A percentile compares a stretch with the other conserved stretches of the same genome.
phyloP scores from a whole-genome alignment of 108 stramenopile genomes.

The Cyclotella atomus region DNA sequence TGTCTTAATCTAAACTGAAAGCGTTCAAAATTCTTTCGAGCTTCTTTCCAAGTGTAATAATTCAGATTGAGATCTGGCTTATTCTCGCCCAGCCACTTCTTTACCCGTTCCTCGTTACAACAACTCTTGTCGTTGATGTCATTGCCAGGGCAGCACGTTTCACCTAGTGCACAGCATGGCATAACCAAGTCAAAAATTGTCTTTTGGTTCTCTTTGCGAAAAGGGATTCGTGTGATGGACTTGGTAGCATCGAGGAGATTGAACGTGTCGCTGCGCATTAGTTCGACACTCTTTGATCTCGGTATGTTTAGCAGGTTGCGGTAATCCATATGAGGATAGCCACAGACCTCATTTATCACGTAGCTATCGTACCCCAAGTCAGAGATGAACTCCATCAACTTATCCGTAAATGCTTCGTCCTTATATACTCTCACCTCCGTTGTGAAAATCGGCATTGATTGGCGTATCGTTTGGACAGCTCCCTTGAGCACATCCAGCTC shows the following conservation, averaged over 20 bases:
- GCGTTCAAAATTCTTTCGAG: not conserved
- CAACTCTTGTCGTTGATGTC: conserved; percentile 20
- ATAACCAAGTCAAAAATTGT: conserved; percentile 20
- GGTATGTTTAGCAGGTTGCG: conserved; percentile 25
- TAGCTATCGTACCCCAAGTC: conserved; percentile 31
- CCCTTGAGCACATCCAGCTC: conserved; percentile 31
- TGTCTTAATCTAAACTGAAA: not conserved
- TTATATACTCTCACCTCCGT: conserved; percentile 23
- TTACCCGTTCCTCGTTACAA: conserved; percentile 17
- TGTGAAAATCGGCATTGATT: conserved; percentile 18
- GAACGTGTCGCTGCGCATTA: not conserved
- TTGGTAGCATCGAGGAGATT: not conserved
- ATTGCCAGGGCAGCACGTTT: conserved; percentile 15
- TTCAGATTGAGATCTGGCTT: conserved; percentile 14
- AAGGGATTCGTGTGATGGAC: conserved; percentile 6
- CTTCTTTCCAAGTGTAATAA: conserved; percentile 5
- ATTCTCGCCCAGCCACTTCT: conserved; percentile 17
- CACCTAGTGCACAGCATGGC: conserved; percentile 29
- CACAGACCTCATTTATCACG: conserved; percentile 32
- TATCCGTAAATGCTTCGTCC: conserved; percentile 6
- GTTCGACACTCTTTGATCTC: not conserved
- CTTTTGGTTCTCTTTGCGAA: not conserved
- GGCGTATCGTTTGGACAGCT: conserved; percentile 11
- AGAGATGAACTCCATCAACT: conserved; percentile 13
- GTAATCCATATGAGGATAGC: conserved; percentile 34